Evolutionary conservation across 108 stramenopile species (phyloP).

Genomic region (Nannochloropsis oceanica): DNA sequence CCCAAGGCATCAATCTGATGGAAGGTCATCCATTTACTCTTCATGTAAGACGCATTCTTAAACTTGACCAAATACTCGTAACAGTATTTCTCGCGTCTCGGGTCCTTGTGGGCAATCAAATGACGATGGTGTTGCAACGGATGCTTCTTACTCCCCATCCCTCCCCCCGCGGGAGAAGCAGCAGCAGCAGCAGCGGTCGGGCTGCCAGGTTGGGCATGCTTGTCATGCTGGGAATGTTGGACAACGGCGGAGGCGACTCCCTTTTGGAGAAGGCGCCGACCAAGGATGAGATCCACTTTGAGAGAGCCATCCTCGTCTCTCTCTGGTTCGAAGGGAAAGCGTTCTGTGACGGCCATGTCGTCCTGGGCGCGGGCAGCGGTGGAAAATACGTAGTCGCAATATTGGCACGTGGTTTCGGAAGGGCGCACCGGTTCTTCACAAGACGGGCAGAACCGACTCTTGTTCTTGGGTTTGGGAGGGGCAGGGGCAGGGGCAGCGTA

Average conservation of each 20-base stretch:
- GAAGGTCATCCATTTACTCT: neutral
- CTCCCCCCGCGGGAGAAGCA: neutral
- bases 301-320: neutral
- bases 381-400: neutral
- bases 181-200: neutral
- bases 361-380: neutral
- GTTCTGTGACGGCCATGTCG: neutral
- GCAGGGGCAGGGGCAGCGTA: neutral
- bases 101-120: neutral
- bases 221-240: neutral
- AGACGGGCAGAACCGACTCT: neutral
- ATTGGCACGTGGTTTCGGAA: neutral
- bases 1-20: neutral
- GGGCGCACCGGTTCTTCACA: neutral
- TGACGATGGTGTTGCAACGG: neutral
- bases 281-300: neutral
- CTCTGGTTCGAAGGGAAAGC: neutral
- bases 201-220: neutral
- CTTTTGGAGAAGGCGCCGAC: neutral
- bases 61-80: neutral
- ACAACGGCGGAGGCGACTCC: neutral
- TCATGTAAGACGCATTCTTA: neutral
- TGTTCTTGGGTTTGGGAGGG: neutral
- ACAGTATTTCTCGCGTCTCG: neutral
- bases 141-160: neutral